Conservation (phyloP, 495 filamentous ascomycete genomes). For the Apiosordaria backusii region DNA sequence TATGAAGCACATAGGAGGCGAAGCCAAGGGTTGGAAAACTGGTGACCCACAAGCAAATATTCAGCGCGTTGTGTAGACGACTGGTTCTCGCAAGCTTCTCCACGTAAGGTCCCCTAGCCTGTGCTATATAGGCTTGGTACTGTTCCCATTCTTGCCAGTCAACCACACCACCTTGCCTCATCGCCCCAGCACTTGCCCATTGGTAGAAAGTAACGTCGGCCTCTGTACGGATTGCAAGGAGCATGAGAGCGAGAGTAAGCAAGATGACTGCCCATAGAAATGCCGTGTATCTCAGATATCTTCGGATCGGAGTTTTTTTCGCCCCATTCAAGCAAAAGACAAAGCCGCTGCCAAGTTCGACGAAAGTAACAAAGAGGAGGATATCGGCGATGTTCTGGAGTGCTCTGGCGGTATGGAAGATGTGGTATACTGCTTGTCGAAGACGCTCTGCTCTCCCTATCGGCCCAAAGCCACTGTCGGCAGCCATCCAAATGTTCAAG, state of each 20-base stretch:
- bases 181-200: too few relatives aligned
- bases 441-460: background rate
- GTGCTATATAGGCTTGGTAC: background rate
- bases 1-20: slow-evolving; percentile 13
- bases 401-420: background rate
- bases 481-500: background rate
- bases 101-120: background rate
- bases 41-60: slow-evolving; percentile 23
- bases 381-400: slow-evolving; percentile 18
- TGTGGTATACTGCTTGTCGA: background rate
- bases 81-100: background rate
- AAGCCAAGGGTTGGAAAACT: slow-evolving; percentile 11
- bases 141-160: background rate
- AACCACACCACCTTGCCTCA: too few relatives aligned
- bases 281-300: slow-evolving; percentile 8
- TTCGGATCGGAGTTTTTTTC: background rate
- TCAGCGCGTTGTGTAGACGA: background rate
- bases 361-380: slow-evolving; percentile 21
- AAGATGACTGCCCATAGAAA: slow-evolving; percentile 7
- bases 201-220: background rate
- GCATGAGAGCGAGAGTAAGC: slow-evolving; percentile 13
- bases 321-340: slow-evolving; percentile 14
- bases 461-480: background rate
- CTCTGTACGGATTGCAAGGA: slow-evolving; percentile 1
- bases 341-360: slow-evolving; percentile 26